Evolutionary conservation across 352 stramenopile genomes (phyloP), one percentile per base, ranked within the genome.

Genomic region (Phytopythium vexans): DNA sequence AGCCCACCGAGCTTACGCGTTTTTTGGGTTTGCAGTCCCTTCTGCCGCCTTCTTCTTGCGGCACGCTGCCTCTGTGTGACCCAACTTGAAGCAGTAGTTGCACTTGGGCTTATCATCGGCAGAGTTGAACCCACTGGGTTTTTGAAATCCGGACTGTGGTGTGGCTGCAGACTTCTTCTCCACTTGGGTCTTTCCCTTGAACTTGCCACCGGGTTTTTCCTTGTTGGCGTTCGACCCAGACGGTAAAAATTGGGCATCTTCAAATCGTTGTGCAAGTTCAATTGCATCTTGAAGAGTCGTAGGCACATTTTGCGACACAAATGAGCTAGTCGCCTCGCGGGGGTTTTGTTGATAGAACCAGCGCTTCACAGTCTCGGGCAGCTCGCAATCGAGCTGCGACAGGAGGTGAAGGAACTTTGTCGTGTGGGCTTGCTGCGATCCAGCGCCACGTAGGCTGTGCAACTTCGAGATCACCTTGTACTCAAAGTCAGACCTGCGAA

Each of bases 341-440:
- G 51, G 41, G 27, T 58, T 58, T 12, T 36, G 51, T 27, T 58
- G 51, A 34, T 58, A 58, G 33, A 58, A 4, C 33, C 51, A 58
- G 14, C 51, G 51, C 41, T 51, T 58, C 10, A 43, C 34, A 10
- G 35, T 15, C 36, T 58, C 41, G 8, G 41, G 51, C 6, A 49
- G 33, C 12, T 49, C 51, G 7, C 27, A 12, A 36, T 50, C 41
- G 14, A 57, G 40, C 27, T 33, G 41, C 8, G 36, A 44, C 4
- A 55, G 49, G 2, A 47, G n/a, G 14, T 21, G 39, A 33, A 48
- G 37, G 49, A 55, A 55, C 9, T 55, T 55, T n/a, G 11, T 47
- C 14, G 49, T 55, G 37, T 55, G 35, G 6, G 42, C 15, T 15
- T 34, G 39, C 32, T 55, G 34, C 6, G 49, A 55, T 11, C 16